Conservation (phyloP, 805 yeast species). For the Zygoascus ofunaensis region DNA sequence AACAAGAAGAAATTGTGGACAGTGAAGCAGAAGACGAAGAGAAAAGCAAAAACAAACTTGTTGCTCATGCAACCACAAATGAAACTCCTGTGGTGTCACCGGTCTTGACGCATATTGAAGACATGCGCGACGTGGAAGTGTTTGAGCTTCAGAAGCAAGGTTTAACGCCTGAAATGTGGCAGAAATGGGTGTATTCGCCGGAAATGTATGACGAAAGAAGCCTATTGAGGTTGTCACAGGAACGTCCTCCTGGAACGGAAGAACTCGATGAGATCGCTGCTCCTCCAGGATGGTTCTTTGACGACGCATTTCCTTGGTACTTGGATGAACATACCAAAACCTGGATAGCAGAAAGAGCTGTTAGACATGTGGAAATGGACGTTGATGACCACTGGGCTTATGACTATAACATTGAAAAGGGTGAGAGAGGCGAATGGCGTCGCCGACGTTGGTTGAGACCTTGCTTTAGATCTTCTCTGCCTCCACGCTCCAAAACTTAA, state of each 20-base stretch:
- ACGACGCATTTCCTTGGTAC: constrained; percentile 51
- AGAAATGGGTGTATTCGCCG: constrained; percentile 47
- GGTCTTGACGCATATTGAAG: constrained; percentile 31
- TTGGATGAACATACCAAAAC: constrained; percentile 44
- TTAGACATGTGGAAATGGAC: constrained; percentile 24
- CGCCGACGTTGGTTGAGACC: constrained; percentile 32
- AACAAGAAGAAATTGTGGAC: constrained; percentile 43
- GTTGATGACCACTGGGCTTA: constrained; percentile 32
- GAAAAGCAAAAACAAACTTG: no score
- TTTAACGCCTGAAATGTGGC: constrained; percentile 52
- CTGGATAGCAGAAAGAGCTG: constrained; percentile 45
- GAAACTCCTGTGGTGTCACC: background rate
- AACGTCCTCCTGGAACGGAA: constrained; percentile 57
- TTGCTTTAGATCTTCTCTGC: constrained; percentile 22
- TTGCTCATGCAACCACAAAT: background rate
- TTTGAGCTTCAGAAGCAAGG: constrained; percentile 68
- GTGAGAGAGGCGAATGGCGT: constrained; percentile 31
- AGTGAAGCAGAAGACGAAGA: constrained; percentile 44
- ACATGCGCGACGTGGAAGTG: constrained; percentile 55
- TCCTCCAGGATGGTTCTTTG: constrained; percentile 69
- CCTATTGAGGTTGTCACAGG: constrained; percentile 36
- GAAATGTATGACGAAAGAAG: constrained; percentile 46
- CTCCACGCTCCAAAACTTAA: constrained; percentile 3
- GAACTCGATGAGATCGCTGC: constrained; percentile 48
- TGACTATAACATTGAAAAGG: constrained; percentile 21